Evolutionary conservation across 768 basidiomycete genomes (phyloP).

Genomic region (Collybia sp.): DNA sequence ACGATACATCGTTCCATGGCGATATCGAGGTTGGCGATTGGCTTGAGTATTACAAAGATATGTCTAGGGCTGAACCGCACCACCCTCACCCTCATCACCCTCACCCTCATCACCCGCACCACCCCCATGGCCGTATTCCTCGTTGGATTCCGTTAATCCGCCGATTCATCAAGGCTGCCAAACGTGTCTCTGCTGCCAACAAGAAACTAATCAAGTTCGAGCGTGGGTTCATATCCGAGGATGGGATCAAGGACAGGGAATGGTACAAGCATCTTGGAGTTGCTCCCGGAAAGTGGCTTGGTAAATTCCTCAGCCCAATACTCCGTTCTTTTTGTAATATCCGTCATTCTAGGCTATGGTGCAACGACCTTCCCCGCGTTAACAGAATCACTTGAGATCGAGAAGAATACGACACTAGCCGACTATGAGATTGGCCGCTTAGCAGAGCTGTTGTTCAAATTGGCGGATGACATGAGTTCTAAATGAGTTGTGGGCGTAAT

Average conservation of each 20-base stretch:
- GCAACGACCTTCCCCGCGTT: slow-evolving; percentile 82
- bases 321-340: not conserved
- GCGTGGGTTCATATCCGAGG: slow-evolving; percentile 74
- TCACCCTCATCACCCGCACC: too few species aligned
- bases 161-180: slow-evolving; percentile 51
- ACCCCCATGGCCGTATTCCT: slow-evolving; percentile 1
- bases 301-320: slow-evolving; percentile 29
- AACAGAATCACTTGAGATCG: slow-evolving; percentile 70
- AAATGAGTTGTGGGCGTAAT: not conserved
- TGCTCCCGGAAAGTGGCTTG: slow-evolving; percentile 83
- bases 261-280: slow-evolving; percentile 88
- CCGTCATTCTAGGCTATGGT: slow-evolving; percentile 55
- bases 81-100: not conserved
- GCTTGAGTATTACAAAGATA: slow-evolving; percentile 18
- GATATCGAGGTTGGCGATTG: slow-evolving; percentile 18
- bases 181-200: slow-evolving; percentile 56
- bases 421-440: slow-evolving; percentile 58
- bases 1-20: slow-evolving; percentile 7
- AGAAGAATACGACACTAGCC: slow-evolving; percentile 58
- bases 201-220: slow-evolving; percentile 69
- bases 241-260: slow-evolving; percentile 73
- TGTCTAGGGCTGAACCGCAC: not conserved
- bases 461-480: slow-evolving; percentile 37
- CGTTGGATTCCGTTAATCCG: slow-evolving; percentile 27
- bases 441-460: slow-evolving; percentile 43